Evolutionary conservation across 768 basidiomycete species (phyloP).

Genomic region (Macrolepiota dolichaula): DNA sequence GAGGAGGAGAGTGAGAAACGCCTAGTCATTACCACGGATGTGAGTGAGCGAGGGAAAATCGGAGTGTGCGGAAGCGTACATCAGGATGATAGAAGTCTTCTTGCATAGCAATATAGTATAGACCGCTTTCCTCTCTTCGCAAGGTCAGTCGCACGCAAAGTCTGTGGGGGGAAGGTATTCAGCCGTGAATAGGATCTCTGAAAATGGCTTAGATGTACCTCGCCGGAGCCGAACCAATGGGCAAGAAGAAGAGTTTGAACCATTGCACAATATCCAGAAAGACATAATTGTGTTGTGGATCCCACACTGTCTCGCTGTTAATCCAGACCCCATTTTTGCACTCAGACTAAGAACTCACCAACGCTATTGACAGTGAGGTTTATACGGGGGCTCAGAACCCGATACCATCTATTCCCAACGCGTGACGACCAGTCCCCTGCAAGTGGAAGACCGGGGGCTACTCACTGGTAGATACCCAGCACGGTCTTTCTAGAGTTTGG

Average conservation of each 20-base stretch:
- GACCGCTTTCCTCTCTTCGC: constrained; percentile 30
- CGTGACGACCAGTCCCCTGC: not conserved
- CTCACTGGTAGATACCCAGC: constrained; percentile 56
- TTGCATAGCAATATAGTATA: constrained; percentile 47
- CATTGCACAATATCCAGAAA: constrained; percentile 52
- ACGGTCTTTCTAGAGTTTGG: constrained; percentile 53
- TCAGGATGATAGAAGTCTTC: constrained; percentile 61
- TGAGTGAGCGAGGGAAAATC: not conserved
- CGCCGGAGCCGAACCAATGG: constrained; percentile 39
- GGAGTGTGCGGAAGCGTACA: constrained; percentile 23
- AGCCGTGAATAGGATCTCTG: not conserved
- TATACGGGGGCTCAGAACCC: constrained; percentile 53
- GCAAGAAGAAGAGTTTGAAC: constrained; percentile 50
- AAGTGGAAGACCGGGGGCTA: not conserved
- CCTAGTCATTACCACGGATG: constrained; percentile 21
- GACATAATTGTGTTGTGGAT: constrained; percentile 35
- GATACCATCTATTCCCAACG: constrained; percentile 48
- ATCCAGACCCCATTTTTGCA: not conserved
- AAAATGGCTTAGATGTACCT: constrained; percentile 31
- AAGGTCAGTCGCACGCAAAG: constrained; percentile 50
- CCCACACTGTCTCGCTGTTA: constrained; percentile 38
- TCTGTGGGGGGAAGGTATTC: constrained; percentile 22
- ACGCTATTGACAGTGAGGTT: constrained; percentile 37
- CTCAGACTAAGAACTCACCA: constrained; percentile 28
- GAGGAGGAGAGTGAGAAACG: constrained; percentile 39